These are phyloP conservation scores for Casaregolazyma suthepensis DNA, from an alignment of 1,139 yeast genomes.

Conservation along the genomic window DNA sequence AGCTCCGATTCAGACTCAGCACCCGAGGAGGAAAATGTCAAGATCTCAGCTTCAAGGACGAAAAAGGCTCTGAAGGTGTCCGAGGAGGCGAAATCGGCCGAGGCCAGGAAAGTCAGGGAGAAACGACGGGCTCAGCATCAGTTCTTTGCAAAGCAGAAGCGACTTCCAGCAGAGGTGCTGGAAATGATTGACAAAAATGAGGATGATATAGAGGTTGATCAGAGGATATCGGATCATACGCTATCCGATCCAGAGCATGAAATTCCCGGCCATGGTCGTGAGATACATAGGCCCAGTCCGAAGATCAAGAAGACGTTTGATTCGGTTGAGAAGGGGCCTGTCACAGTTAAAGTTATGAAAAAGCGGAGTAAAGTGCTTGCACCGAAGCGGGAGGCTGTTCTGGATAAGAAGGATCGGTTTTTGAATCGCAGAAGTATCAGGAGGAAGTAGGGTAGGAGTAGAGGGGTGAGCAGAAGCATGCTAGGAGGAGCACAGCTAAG, in stretches of 20 bases:
- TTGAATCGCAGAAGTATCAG: constrained; percentile 10
- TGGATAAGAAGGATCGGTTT: constrained; percentile 10
- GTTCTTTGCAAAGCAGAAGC: constrained; percentile 17
- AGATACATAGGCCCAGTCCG: background rate
- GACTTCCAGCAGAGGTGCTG: constrained; percentile 15
- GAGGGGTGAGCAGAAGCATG: background rate
- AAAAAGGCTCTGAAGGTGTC: constrained; percentile 10
- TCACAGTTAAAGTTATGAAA: constrained; percentile 13
- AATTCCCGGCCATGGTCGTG: background rate
- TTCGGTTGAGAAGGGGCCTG: constrained; percentile 12
- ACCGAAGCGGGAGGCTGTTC: constrained; percentile 10
- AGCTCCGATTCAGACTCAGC: constrained; percentile 20
- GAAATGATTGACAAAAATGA: constrained; percentile 9
- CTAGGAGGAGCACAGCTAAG: too few species aligned
- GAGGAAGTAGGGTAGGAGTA: too few species aligned
- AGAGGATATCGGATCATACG: background rate
- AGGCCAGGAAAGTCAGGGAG: constrained; percentile 11
- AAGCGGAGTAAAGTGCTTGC: constrained; percentile 10
- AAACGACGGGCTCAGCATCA: constrained; percentile 18
- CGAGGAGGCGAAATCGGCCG: constrained; percentile 12
- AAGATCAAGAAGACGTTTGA: constrained; percentile 2
- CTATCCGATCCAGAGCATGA: background rate
- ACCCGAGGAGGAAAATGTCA: constrained; percentile 23
- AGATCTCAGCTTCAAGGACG: constrained; percentile 13
- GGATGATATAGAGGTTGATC: background rate